A percentile compares a stretch with the other conserved stretches of the same genome.
Conservation (phyloP, 805 yeast genomes). For the Torulaspora indica region DNA sequence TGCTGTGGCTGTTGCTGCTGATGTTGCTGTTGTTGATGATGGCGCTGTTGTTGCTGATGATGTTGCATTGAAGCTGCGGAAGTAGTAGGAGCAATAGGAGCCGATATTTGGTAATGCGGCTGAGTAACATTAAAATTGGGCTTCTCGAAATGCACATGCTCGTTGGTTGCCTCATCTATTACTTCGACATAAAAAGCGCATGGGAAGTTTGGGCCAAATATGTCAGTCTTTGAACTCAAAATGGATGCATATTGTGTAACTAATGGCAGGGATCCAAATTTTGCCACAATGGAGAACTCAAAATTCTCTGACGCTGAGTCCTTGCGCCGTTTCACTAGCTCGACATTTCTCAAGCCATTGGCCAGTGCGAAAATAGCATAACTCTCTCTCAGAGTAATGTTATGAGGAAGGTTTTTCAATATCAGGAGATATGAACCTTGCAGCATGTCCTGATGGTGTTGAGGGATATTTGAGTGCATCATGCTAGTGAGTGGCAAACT, state of each 20-base stretch:
- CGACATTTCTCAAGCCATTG: slow-evolving; percentile 53
- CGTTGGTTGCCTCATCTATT: slow-evolving; percentile 35
- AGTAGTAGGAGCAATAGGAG: slow-evolving; percentile 10
- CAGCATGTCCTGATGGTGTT: slow-evolving; percentile 12
- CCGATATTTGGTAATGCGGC: slow-evolving; percentile 12
- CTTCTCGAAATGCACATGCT: slow-evolving; percentile 26
- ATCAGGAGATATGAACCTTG: slow-evolving; percentile 36
- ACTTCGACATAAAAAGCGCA: slow-evolving; percentile 40
- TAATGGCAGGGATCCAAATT: slow-evolving; percentile 41
- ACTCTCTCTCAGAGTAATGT: slow-evolving; percentile 63
- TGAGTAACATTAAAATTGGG: slow-evolving; percentile 17
- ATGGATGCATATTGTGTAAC: slow-evolving; percentile 43
- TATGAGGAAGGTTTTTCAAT: slow-evolving; percentile 57
- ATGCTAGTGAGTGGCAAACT: slow-evolving; percentile 24
- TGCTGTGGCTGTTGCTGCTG: slow-evolving; percentile 6
- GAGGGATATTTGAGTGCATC: slow-evolving; percentile 7
- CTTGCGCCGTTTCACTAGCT: slow-evolving; percentile 37
- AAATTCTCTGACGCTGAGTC: slow-evolving; percentile 11
- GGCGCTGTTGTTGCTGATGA: neutral
- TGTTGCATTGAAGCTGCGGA: slow-evolving; percentile 3
- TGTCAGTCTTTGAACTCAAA: slow-evolving; percentile 38
- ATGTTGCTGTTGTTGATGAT: slow-evolving; percentile 6
- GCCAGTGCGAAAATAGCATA: slow-evolving; percentile 63
- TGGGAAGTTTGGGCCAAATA: slow-evolving; percentile 49
- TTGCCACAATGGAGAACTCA: slow-evolving; percentile 42